Evolutionary conservation across 345 rosid genomes (phyloP).

Genomic region (Melaleuca quinquenervia): DNA sequence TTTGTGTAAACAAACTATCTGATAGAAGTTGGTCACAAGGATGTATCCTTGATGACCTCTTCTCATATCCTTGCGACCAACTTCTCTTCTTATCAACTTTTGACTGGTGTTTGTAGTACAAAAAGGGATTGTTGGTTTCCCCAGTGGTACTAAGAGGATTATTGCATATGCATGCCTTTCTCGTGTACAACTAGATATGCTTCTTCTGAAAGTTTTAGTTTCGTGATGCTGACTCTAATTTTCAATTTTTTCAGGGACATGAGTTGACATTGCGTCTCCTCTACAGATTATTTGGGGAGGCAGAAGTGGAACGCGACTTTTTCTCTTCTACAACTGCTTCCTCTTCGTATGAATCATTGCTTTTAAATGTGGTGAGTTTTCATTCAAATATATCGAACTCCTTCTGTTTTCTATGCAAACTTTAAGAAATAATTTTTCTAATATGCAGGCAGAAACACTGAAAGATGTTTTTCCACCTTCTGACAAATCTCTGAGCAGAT

Average conservation of each 20-base stretch:
- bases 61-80: neutral
- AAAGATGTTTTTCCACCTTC: slow-evolving; percentile 95
- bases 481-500: slow-evolving; percentile 89
- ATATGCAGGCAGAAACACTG: slow-evolving; percentile 77
- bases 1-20: neutral
- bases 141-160: neutral
- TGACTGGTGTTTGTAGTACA: neutral
- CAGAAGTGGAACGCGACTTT: slow-evolving; percentile 93
- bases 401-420: neutral
- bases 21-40: neutral
- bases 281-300: slow-evolving; percentile 85
- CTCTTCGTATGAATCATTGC: slow-evolving; percentile 75
- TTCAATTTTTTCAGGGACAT: slow-evolving; percentile 80
- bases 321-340: slow-evolving; percentile 87
- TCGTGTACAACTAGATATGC: neutral
- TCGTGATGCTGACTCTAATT: slow-evolving; percentile 20
- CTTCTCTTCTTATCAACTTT: neutral
- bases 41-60: neutral
- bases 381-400: neutral
- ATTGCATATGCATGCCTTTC: neutral
- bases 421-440: slow-evolving; percentile 4
- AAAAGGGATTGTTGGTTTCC: neutral
- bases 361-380: slow-evolving; percentile 67
- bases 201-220: neutral
- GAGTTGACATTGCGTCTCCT: slow-evolving; percentile 96